Evolutionary conservation across 2,329 filamentous ascomycete species (phyloP).

Genomic region (Clarireedia homoeocarpa): DNA sequence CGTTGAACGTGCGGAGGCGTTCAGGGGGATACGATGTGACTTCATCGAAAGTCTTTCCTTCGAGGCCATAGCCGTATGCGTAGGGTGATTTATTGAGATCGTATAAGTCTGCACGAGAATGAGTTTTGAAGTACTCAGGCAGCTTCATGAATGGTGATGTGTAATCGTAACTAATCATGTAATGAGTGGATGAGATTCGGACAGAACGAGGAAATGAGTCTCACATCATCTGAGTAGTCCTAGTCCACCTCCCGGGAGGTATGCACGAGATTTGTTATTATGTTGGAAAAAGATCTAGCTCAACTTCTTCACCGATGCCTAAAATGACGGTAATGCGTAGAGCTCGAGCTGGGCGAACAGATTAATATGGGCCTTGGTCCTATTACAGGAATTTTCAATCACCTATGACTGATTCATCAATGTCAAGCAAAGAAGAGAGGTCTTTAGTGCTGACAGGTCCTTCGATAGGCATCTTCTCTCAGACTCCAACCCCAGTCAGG

Average conservation of each 20-base stretch:
- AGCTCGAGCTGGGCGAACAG: not conserved
- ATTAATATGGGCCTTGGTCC: no score
- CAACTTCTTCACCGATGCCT: not conserved
- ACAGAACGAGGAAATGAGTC: not conserved
- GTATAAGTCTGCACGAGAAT: not conserved
- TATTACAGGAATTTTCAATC: not conserved
- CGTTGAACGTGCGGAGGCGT: slow-evolving; percentile 15
- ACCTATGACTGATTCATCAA: not conserved
- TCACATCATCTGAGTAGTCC: not conserved
- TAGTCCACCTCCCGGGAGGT: not conserved
- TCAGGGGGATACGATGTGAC: slow-evolving; percentile 11
- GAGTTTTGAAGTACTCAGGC: not conserved
- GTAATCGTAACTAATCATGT: not conserved
- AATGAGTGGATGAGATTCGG: not conserved
- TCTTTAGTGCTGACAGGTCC: slow-evolving; percentile 22
- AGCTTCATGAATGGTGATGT: not conserved
- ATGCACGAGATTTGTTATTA: not conserved
- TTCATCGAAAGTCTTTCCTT: slow-evolving; percentile 21
- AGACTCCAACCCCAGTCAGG: slow-evolving; percentile 9
- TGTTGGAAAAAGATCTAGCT: not conserved
- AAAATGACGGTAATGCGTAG: not conserved
- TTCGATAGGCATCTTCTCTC: slow-evolving; percentile 24
- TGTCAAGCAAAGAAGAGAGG: slow-evolving; percentile 9
- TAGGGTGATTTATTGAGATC: not conserved
- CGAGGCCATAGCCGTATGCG: not conserved